Conservation (phyloP, 345 rosid genomes). For the Hypericum androsaemum region DNA sequence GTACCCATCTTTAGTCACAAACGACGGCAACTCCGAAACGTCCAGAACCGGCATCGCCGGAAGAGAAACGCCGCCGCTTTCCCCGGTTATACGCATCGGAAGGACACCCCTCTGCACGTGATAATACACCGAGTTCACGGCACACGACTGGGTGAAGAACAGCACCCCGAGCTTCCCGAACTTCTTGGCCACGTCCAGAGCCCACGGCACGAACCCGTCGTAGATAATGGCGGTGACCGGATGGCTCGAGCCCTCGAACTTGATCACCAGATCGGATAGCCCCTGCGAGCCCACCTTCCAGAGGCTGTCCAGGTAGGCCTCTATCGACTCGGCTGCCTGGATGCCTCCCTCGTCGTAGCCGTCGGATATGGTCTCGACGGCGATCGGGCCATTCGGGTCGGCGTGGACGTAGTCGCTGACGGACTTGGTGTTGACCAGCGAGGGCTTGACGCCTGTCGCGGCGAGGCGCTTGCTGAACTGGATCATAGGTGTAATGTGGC, state of each 20-base stretch:
- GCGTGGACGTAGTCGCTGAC: conserved; percentile 10
- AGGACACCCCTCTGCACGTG: conserved; percentile 20
- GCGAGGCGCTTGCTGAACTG: conserved; percentile 30
- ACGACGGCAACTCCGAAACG: conserved; percentile 20
- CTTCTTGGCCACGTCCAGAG: conserved; percentile 26
- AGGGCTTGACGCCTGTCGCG: conserved; percentile 20
- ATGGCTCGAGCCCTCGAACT: conserved; percentile 4
- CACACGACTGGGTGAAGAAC: conserved; percentile 32
- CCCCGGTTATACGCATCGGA: conserved; percentile 4
- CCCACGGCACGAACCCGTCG: conserved; percentile 29
- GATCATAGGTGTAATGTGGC: conserved; percentile 34
- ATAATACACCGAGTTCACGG: conserved; percentile 25
- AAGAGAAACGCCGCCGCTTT: conserved; percentile 8
- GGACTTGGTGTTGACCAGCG: conserved; percentile 17
- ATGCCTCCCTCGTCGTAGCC: conserved; percentile 28
- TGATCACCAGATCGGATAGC: conserved; percentile 13
- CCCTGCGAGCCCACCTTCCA: conserved; percentile 15
- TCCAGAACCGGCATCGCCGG: conserved; percentile 24
- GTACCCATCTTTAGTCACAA: conserved; percentile 1
- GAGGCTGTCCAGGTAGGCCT: conserved; percentile 15
- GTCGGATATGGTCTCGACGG: conserved; percentile 32
- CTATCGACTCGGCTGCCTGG: conserved; percentile 3
- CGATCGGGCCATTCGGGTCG: conserved; percentile 3
- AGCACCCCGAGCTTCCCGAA: conserved; percentile 12
- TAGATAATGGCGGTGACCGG: conserved; percentile 9